phyloP scores from a whole-genome alignment of 305 asterid species.

The Caryopteris hybrid region DNA sequence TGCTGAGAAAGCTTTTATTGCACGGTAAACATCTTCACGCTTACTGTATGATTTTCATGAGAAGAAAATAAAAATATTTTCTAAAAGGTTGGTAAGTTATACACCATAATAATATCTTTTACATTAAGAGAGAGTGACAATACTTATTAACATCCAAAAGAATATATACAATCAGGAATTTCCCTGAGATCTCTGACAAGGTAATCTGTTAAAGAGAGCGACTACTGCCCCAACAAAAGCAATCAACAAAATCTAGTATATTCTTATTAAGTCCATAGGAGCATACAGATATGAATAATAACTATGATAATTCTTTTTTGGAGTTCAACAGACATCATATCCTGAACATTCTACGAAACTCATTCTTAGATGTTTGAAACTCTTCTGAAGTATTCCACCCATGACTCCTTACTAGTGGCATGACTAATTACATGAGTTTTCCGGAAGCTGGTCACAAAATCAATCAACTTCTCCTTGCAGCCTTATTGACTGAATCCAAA shows the following conservation, averaged over 20 bases:
- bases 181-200: neutral
- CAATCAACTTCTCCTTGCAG: constrained; percentile 8
- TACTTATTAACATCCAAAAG: neutral
- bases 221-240: neutral
- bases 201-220: neutral
- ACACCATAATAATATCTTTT: neutral
- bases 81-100: neutral
- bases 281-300: neutral
- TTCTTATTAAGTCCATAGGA: neutral
- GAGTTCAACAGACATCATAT: neutral
- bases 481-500: neutral
- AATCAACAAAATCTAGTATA: constrained; percentile 12
- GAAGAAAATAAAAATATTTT: constrained; percentile 7
- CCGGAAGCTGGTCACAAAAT: neutral
- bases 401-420: neutral
- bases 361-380: neutral
- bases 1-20: constrained; percentile 65
- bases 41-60: constrained; percentile 49
- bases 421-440: neutral
- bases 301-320: neutral
- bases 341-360: neutral
- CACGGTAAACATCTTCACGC: constrained; percentile 92
- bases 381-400: neutral
- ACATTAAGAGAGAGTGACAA: constrained; percentile 13
- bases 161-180: neutral